Base-by-base conservation (phyloP, 2,329 filamentous ascomycete genomes). In the Helminthosporium solani region DNA sequence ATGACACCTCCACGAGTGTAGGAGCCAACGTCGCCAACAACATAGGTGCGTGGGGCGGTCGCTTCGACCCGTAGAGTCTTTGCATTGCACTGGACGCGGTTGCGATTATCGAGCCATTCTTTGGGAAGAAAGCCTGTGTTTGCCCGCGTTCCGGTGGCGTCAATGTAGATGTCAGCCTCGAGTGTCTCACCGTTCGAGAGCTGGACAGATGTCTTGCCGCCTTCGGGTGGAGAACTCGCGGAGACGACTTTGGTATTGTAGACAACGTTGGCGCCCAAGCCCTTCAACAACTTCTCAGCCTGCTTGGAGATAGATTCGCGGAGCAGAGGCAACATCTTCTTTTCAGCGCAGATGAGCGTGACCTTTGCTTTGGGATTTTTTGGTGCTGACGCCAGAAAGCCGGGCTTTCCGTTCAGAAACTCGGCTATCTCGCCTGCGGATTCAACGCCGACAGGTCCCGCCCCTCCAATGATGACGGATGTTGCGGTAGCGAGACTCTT, bases 71-170 rank as follows among this genome's bases (percentile, higher is more conserved):
- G 74, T 7, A 78, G 68, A 1, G 74, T 78, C 20, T 66, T 56
- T 44, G 80, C 70, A n/a, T 77, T 77, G 47, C 58, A 62, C 21
- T 70, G 69, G 19, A 84, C 74, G 55, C 73, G 76, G 33, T 76
- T 77, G 40, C 66, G 67, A n/a, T 65, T 65, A 49, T 75, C 70
- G 12, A 83, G 70, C 60, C 78, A 75, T 2, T 71, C 64, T 12
- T 66, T 60, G 1, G 80, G 78, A 1, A 84, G 67, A 60, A 77
- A 83, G 27, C 65, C 66, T 21, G 74, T 79, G 61, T 80, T 82
- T 0, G 79, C 79, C 14, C 68, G 64, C 8, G 71, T 73, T 15
- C 80, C 80, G 1, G 74, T 77, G 7, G 76, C 77, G 15, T 77
- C 73, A 48, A 83, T 76, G 60, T 79, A 82, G 40, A 81, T 60